Evolutionary conservation across 768 basidiomycete genomes (phyloP).

Genomic region (Rubroboletus satanas): DNA sequence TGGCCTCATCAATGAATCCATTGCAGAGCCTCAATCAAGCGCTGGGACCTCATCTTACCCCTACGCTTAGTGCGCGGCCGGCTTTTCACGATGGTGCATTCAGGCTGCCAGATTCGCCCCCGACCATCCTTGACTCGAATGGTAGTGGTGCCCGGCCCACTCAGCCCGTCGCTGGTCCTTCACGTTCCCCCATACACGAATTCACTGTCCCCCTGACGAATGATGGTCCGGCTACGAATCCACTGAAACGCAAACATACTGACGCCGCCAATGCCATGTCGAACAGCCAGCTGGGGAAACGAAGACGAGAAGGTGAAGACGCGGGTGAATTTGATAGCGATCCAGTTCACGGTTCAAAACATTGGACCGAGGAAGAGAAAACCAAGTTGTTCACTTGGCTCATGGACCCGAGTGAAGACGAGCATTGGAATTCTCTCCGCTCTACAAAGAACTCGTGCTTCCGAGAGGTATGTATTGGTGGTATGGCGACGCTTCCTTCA

Average conservation of each 20-base stretch:
- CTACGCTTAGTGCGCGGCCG: conserved; percentile 32
- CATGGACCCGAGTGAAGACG: conserved; percentile 66
- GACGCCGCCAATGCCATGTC: conserved; percentile 29
- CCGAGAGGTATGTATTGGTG: conserved; percentile 51
- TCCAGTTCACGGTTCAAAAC: conserved; percentile 63
- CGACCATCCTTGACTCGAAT: conserved; percentile 29
- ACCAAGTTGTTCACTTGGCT: conserved; percentile 75
- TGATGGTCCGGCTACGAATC: conserved; percentile 22
- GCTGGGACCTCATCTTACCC: conserved; percentile 49
- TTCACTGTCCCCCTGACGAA: conserved; percentile 29
- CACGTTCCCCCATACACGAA: conserved; percentile 33
- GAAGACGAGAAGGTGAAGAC: conserved; percentile 31
- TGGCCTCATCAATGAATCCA: conserved; percentile 22
- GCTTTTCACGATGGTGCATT: conserved; percentile 30
- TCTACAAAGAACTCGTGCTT: conserved; percentile 82
- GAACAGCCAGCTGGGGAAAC: conserved; percentile 27
- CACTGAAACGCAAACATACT: conserved; percentile 45
- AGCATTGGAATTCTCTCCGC: conserved; percentile 73
- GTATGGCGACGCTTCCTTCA: neutral
- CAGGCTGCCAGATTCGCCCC: conserved; percentile 31
- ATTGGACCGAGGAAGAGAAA: conserved; percentile 85
- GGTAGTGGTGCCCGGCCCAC: conserved; percentile 21
- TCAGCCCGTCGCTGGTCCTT: conserved; percentile 28
- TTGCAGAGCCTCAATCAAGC: conserved; percentile 58
- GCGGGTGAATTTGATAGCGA: conserved; percentile 30